Percentiles rank a stretch among this genome's conserved stretches.
Evolutionary conservation across 2,329 filamentous ascomycete species (phyloP).

Genomic region (Byssoonygena ceratinophila): DNA sequence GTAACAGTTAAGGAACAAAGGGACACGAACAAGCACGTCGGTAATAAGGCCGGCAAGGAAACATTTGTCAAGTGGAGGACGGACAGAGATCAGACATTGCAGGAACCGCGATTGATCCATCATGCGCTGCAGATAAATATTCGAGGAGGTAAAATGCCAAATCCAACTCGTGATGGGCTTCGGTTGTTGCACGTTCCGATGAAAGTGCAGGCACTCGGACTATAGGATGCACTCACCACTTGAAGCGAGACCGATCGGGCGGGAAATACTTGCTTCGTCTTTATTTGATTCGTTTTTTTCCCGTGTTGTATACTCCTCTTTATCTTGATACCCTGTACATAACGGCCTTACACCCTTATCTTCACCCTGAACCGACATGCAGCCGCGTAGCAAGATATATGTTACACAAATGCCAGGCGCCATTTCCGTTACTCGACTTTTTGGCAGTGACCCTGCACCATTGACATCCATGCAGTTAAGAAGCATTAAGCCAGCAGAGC

Average conservation of each 20-base stretch:
- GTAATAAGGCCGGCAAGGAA: constrained; percentile 19
- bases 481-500: too few relatives aligned
- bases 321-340: too few relatives aligned
- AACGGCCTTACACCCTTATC: too few relatives aligned
- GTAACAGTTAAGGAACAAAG: constrained; percentile 22
- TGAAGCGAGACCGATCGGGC: too few relatives aligned
- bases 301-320: too few relatives aligned
- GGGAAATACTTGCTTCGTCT: constrained; percentile 22
- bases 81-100: constrained; percentile 25
- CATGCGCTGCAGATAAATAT: constrained; percentile 34
- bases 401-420: too few relatives aligned
- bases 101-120: constrained; percentile 28
- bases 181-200: neutral
- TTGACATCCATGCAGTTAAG: too few relatives aligned
- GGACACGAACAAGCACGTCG: constrained; percentile 23
- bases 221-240: neutral
- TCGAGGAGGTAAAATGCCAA: constrained; percentile 30
- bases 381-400: too few relatives aligned
- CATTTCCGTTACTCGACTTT: too few relatives aligned
- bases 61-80: constrained; percentile 27
- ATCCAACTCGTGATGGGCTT: constrained; percentile 12
- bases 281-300: too few relatives aligned
- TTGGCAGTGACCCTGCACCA: too few relatives aligned
- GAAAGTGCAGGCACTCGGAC: neutral
- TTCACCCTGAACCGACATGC: too few relatives aligned